These are phyloP conservation scores for Rhodotorula kratochvilovae DNA, from an alignment of 768 basidiomycete genomes.

Conservation along the genomic window DNA sequence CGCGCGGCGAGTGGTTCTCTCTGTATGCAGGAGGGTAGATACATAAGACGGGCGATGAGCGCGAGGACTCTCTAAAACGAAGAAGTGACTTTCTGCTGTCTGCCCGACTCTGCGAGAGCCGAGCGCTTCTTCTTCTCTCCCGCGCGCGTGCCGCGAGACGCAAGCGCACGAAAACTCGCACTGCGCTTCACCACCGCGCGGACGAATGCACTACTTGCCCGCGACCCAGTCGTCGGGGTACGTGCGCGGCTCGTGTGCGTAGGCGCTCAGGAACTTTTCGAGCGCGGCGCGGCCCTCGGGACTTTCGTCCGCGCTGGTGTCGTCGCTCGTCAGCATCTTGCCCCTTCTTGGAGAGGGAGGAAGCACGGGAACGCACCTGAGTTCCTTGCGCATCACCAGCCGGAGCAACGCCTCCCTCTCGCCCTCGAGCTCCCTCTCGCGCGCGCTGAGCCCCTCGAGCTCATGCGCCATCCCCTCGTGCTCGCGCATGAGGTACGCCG, in stretches of 20 bases:
- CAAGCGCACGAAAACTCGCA: no score
- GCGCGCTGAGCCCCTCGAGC: constrained; percentile 56
- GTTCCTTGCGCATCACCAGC: constrained; percentile 48
- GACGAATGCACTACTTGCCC: not conserved
- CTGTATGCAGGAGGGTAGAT: no score
- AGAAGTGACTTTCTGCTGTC: no score
- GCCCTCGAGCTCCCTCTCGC: constrained; percentile 48
- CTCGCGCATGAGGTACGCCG: constrained; percentile 63
- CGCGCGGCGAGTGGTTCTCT: no score
- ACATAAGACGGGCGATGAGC: no score
- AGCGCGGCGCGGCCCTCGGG: not conserved
- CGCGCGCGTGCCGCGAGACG: no score
- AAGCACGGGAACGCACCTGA: constrained; percentile 20
- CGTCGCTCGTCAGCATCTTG: not conserved
- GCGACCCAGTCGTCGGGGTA: not conserved
- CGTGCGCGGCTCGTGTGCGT: constrained; percentile 10
- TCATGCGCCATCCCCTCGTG: constrained; percentile 65
- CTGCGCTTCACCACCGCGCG: no score
- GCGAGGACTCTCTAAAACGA: no score
- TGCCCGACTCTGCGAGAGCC: no score
- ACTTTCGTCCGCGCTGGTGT: not conserved
- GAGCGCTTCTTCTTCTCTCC: no score
- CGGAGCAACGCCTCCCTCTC: constrained; percentile 51
- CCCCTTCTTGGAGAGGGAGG: not conserved
- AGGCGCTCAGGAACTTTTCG: constrained; percentile 20